Evolutionary conservation across 106 monocot genomes (phyloP).

Genomic region (Allium cepa): DNA sequence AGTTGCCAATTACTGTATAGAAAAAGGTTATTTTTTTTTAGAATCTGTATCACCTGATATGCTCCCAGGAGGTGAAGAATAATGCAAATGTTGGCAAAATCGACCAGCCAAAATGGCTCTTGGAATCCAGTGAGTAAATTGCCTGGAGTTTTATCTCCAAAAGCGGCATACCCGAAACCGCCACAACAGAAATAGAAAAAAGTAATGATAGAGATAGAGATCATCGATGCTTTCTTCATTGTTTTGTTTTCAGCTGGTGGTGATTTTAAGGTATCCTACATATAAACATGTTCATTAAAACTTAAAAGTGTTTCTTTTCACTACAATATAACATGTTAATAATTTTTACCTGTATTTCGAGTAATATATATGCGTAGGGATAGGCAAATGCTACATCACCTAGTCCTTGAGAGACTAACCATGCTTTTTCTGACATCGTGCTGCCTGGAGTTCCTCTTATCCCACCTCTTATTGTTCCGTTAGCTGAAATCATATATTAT

Average conservation of each 20-base stretch:
- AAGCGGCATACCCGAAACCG: conserved; percentile 27
- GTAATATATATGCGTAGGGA: conserved; percentile 59
- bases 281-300: not conserved
- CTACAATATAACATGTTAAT: not conserved
- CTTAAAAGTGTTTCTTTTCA: not conserved
- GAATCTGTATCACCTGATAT: conserved; percentile 2
- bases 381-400: conserved; percentile 89
- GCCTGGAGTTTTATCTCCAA: conserved; percentile 23
- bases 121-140: conserved; percentile 35
- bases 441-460: conserved; percentile 39
- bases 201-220: conserved; percentile 20
- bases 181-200: conserved; percentile 31
- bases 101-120: conserved; percentile 6
- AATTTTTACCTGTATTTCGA: conserved; percentile 67
- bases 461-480: conserved; percentile 57
- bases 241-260: conserved; percentile 16
- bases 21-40: not conserved
- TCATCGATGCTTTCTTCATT: conserved; percentile 22
- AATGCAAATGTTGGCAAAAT: conserved; percentile 3
- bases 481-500: conserved; percentile 14
- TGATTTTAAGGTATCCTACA: not conserved
- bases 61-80: conserved; percentile 5
- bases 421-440: conserved; percentile 48
- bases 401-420: conserved; percentile 73
- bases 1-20: no score